Evolutionary conservation across 2,329 filamentous ascomycete genomes (phyloP).

Genomic region (Cytospora paraplurivora): DNA sequence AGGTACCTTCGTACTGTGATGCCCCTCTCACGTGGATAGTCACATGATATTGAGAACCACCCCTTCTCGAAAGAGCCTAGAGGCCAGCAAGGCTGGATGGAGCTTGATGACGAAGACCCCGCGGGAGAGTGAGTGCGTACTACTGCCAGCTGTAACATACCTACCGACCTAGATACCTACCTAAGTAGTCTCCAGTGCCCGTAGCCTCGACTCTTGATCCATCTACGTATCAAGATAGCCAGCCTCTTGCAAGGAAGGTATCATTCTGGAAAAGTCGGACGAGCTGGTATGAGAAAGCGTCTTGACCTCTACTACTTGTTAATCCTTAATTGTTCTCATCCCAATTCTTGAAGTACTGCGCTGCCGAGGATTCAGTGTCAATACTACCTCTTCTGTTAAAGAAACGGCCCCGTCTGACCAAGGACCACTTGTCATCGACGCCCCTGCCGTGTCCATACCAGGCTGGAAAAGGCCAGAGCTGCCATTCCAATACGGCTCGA

Average conservation of each 20-base stretch:
- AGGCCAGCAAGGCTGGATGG: constrained; percentile 20
- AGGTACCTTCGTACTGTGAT: background rate
- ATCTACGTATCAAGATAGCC: too few relatives aligned
- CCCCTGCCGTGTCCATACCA: constrained; percentile 2
- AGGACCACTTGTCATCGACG: constrained; percentile 27
- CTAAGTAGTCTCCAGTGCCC: background rate
- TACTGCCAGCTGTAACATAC: constrained; percentile 4
- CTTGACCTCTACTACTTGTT: background rate
- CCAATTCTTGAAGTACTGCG: background rate
- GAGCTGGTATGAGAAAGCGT: too few relatives aligned
- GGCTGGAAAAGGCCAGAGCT: constrained; percentile 27
- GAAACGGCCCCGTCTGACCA: constrained; percentile 4
- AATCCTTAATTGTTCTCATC: background rate
- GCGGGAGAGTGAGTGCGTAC: background rate
- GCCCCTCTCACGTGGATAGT: constrained; percentile 3
- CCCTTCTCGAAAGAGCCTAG: background rate
- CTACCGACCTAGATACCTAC: too few relatives aligned
- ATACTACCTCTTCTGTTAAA: background rate
- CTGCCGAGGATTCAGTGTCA: background rate
- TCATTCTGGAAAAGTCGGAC: too few relatives aligned
- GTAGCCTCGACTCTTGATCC: too few relatives aligned
- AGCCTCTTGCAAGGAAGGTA: too few relatives aligned
- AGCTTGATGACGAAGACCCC: background rate
- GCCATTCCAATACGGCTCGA: constrained; percentile 11
- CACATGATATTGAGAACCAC: constrained; percentile 4